Base-by-base conservation (phyloP, 2,329 filamentous ascomycete genomes). In the Graphium sp. region DNA sequence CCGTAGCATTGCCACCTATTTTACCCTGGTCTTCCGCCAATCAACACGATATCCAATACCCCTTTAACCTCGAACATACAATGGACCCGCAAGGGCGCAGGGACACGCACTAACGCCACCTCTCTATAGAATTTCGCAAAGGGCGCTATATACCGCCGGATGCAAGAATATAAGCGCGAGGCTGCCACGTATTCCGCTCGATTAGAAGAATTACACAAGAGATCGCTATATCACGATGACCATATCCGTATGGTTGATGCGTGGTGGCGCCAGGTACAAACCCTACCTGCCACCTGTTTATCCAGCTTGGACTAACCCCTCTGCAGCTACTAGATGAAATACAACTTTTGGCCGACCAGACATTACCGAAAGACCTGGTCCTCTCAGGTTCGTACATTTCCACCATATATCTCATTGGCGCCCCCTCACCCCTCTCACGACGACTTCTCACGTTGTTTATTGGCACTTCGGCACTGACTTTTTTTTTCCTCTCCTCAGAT, bases 111-210 rank as follows among this genome's bases (percentile, higher is more conserved):
- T 31, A 22, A 31, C n/a, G 29, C 29, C 16, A 26, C 14, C 14
- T 14, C 11, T 14, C 35, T 51, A 42, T 53, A 91, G 83, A 73
- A 78, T 48, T 89, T 79, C 45, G 80, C 87, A 56, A 98, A 95
- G 58, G 89, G 93, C 59, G 89, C 89, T 38, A 93, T 98, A 49
- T 77, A 81, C 44, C 82, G 91, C 33, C 87, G 94, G 56, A 93
- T 98, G 84, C 81, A 84, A 48, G 89, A 95, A 55, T 94, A 92
- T 55, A 93, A 92, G 56, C 75, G 89, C 41, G 83, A 92, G 49
- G 85, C 84, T 48, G 64, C 67, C 33, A 79, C 78, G 22, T 60
- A 91, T 36, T 85, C 95, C 56, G 62, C 71, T 33, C 79, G 81
- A 45, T 60, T 94, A 35, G 76, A 76, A 46, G 80, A 92, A 39